Conservation (phyloP, 2,329 filamentous ascomycete species). For the Colletotrichum lindemuthianum region DNA sequence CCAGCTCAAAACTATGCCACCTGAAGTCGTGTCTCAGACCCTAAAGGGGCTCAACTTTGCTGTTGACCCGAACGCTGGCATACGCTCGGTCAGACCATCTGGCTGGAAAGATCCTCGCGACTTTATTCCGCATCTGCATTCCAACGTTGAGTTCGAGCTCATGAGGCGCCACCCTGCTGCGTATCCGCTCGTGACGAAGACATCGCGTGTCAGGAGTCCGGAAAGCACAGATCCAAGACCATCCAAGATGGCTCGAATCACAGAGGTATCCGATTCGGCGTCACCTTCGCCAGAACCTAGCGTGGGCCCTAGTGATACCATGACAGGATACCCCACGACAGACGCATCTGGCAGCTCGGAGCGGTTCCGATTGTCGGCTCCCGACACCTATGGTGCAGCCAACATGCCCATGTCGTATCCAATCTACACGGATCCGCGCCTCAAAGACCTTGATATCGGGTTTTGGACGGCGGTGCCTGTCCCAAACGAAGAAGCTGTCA, state of each 20-base stretch:
- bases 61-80: constrained; percentile 35
- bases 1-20: constrained; percentile 38
- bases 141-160: constrained; percentile 31
- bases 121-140: constrained; percentile 23
- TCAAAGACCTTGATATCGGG: constrained; percentile 43
- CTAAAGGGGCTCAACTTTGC: constrained; percentile 39
- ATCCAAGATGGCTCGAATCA: constrained; percentile 21
- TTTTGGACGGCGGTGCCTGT: constrained; percentile 49
- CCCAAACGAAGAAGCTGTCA: constrained; percentile 43
- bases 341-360: not conserved
- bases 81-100: constrained; percentile 19
- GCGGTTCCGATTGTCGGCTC: constrained; percentile 23
- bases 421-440: constrained; percentile 40
- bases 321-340: not conserved
- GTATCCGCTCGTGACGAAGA: constrained; percentile 22
- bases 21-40: constrained; percentile 33
- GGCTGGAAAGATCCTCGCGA: constrained; percentile 14
- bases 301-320: not conserved
- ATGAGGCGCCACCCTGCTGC: constrained; percentile 19
- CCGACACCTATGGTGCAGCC: constrained; percentile 33
- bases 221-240: constrained; percentile 10
- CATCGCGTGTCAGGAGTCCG: not conserved
- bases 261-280: constrained; percentile 3
- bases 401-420: constrained; percentile 36
- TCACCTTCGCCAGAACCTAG: constrained; percentile 5